phyloP scores from a whole-genome alignment of 495 filamentous ascomycete species.

The Penicillium taxi region DNA sequence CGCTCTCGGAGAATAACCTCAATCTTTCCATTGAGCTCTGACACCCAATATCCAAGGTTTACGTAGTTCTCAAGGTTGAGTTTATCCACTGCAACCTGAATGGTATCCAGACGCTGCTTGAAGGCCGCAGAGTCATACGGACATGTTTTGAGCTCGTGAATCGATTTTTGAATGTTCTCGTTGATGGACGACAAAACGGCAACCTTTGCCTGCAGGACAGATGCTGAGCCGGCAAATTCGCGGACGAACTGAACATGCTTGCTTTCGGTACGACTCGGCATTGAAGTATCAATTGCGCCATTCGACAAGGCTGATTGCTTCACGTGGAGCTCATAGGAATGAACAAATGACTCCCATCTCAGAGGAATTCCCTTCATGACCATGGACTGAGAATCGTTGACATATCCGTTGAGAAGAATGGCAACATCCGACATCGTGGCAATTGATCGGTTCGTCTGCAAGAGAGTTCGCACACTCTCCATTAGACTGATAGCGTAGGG shows the following conservation, averaged over 20 bases:
- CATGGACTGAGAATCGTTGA: constrained; percentile 74
- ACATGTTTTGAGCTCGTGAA: constrained; percentile 77
- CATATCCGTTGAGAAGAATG: constrained; percentile 79
- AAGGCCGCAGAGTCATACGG: constrained; percentile 70
- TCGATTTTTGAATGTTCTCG: constrained; percentile 70
- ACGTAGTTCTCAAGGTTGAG: constrained; percentile 92
- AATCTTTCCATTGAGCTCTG: constrained; percentile 74
- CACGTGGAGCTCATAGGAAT: constrained; percentile 86
- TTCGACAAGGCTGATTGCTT: constrained; percentile 57
- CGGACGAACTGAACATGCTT: constrained; percentile 94
- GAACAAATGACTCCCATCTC: constrained; percentile 94
- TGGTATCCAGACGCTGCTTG: constrained; percentile 66
- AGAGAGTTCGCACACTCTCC: constrained; percentile 87
- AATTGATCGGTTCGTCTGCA: constrained; percentile 79
- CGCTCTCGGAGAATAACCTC: constrained; percentile 67
- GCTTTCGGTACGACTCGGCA: constrained; percentile 61
- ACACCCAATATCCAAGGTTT: constrained; percentile 84
- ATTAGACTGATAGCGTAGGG: constrained; percentile 96
- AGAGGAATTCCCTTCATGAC: constrained; percentile 79
- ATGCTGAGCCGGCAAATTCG: constrained; percentile 79
- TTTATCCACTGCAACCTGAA: constrained; percentile 87
- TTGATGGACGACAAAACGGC: constrained; percentile 68
- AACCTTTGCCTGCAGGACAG: constrained; percentile 79
- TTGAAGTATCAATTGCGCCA: constrained; percentile 51
- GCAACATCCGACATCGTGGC: constrained; percentile 74